Evolutionary conservation across 768 basidiomycete species (phyloP), one percentile per base, ranked within the genome.

Genomic region (Dioszegia aurantiaca): DNA sequence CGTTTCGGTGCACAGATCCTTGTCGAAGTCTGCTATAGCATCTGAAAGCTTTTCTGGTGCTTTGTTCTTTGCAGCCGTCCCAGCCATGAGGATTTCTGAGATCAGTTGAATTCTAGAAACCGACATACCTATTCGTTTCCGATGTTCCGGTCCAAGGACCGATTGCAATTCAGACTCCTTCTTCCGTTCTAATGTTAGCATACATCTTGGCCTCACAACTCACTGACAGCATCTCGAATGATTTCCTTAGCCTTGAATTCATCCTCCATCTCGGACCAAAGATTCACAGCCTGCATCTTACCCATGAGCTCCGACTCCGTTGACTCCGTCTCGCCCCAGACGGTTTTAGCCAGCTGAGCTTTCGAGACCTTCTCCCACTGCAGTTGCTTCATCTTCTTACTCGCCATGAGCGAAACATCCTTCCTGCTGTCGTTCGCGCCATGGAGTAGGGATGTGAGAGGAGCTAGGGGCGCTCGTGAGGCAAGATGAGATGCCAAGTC

Each of bases 361-460:
- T 90, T 90, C 23, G 89, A 86, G n/a, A 99, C 81, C 70, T 97
- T 98, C 74, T 97, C 93, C 94, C 94, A 99, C 72, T 97, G 93
- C 55, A 99, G 80, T 74, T 97, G 92, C 74, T 97, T 97, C 88
- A 97, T 91, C 81, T 92, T 91, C 33, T 85, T 88, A 59, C 83
- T 86, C 1, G 93, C 89, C 30, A 88, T 86, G 41, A 91, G 82
- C 2, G 85, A 81, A 71, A 95, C 83, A 69, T 90, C 89, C 77
- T 97, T 97, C 47, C 90, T 87, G 43, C 62, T 65, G 44, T 73
- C 72, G 40, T 65, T 70, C 28, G 57, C 58, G 17, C 71, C 71
- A 39, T 66, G 64, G 3, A 70, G 60, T 0, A 73, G 53, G 68
- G 79, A 1, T 75, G 79, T 3, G 27, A 72, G 31, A 1, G 70